Evolutionary conservation across 2,329 filamentous ascomycete genomes (phyloP), one percentile per base, ranked within the genome.

Genomic region (Aureobasidium sp.): DNA sequence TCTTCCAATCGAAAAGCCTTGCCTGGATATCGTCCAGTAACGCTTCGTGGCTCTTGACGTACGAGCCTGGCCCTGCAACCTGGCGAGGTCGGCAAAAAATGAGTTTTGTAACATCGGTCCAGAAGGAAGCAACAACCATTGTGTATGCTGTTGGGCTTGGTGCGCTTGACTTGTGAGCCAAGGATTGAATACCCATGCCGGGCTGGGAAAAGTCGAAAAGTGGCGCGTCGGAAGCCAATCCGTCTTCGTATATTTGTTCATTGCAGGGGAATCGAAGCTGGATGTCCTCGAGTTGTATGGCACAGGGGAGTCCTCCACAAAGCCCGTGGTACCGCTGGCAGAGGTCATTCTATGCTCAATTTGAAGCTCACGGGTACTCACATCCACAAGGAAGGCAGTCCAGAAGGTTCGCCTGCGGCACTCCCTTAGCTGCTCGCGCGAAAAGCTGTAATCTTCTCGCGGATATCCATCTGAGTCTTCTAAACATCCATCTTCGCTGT

Each of bases 231-330:
- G 84, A 84, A 29, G 87, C 85, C 29, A 82, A 73, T 66, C 90
- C 87, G 42, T 84, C 82, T 71, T 93, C 90, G 70, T 91, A 93
- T 54, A 81, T 83, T 27, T 84, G 81, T 50, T 88, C 83, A 36
- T 88, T 82, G 70, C 87, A 88, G n/a, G 92, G 92, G 7, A 94
- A 81, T 60, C 88, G 87, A 16, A 92, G 80, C 71, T 91, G 90
- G 48, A 92, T 86, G 67, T 93, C 88, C 68, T 91, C 86, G 6
- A 87, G 80, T 55, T 88, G 86, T 67, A 93, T 84, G 67, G 87
- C 84, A 55, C 83, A 87, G 10, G 79, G 72, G 23, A 78, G 78
- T 38, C 89, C 78, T 65, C 78, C 78, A 58, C 79, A 89, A 67
- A 89, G 84, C 18, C 86, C 86, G 55, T 87, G 89, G 67, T 91